A percentile compares a stretch with the other conserved stretches of the same genome.
These are phyloP conservation scores for Naegleria lovaniensis DNA, from an alignment of 208 protist species.

Conservation along the genomic window DNA sequence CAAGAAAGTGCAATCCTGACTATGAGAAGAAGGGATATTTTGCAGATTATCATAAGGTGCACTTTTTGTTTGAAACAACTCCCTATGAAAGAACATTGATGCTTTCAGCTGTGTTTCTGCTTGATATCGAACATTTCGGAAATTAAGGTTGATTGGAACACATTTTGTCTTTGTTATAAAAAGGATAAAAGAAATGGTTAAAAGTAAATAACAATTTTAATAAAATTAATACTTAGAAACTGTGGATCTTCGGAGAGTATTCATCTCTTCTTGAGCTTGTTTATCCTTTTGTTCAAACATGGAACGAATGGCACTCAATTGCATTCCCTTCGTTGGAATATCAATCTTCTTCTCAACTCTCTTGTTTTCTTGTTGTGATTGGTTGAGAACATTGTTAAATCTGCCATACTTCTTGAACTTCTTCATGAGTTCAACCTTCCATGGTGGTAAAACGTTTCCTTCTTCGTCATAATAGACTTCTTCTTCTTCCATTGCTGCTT, in stretches of 20 bases:
- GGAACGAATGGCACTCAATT: neutral
- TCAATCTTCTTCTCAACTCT: slow-evolving; percentile 5
- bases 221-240: too few species aligned
- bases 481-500: neutral
- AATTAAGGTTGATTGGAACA: too few species aligned
- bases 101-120: neutral
- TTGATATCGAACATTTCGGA: neutral
- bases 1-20: neutral
- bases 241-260: neutral
- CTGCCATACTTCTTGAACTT: neutral
- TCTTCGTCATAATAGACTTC: neutral
- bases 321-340: neutral
- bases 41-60: neutral
- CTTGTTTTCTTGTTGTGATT: neutral
- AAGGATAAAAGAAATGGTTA: too few species aligned
- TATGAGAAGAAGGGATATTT: neutral
- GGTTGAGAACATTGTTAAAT: neutral
- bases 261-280: neutral
- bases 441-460: neutral
- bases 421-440: slow-evolving; percentile 3
- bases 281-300: slow-evolving; percentile 8
- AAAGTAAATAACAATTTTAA: too few species aligned
- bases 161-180: too few species aligned
- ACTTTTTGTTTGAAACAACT: neutral
- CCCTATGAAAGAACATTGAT: neutral